Conservation (phyloP, 2,329 filamentous ascomycete species). For the Botrytis cinerea region DNA sequence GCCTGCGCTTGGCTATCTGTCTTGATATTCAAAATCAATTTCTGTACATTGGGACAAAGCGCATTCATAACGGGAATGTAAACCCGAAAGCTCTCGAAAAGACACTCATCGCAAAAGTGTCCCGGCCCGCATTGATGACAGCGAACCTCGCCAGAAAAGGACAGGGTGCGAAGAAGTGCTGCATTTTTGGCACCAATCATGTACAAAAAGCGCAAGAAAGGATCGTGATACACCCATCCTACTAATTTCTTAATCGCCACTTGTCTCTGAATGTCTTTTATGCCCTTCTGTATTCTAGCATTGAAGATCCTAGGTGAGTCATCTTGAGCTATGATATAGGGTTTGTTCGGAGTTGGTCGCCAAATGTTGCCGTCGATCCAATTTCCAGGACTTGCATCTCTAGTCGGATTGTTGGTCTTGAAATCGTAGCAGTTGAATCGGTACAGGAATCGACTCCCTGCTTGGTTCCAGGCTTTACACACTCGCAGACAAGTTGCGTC, state of each 20-base stretch:
- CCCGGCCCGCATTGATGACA: background rate
- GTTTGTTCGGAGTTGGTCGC: background rate
- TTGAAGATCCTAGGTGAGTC: background rate
- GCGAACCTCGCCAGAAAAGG: background rate
- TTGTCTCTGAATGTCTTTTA: background rate
- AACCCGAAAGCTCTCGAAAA: background rate
- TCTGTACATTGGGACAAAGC: background rate
- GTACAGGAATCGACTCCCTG: background rate
- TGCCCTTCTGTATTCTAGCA: background rate
- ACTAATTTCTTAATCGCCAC: background rate
- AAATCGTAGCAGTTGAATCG: background rate
- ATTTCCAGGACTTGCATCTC: background rate
- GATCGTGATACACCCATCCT: constrained; percentile 27
- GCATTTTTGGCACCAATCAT: constrained; percentile 27
- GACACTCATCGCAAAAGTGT: background rate
- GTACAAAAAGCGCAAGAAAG: constrained; percentile 28
- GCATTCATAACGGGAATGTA: constrained; percentile 6
- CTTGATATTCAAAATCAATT: background rate
- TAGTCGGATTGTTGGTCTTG: background rate
- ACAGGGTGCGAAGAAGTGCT: background rate
- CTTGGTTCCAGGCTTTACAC: background rate
- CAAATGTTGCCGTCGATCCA: background rate
- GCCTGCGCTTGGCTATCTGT: background rate
- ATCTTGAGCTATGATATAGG: background rate
- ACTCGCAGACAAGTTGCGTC: background rate